A percentile compares a stretch with the other conserved stretches of the same genome.
Conservation (phyloP, 495 filamentous ascomycete species). For the Collariella sp. region DNA sequence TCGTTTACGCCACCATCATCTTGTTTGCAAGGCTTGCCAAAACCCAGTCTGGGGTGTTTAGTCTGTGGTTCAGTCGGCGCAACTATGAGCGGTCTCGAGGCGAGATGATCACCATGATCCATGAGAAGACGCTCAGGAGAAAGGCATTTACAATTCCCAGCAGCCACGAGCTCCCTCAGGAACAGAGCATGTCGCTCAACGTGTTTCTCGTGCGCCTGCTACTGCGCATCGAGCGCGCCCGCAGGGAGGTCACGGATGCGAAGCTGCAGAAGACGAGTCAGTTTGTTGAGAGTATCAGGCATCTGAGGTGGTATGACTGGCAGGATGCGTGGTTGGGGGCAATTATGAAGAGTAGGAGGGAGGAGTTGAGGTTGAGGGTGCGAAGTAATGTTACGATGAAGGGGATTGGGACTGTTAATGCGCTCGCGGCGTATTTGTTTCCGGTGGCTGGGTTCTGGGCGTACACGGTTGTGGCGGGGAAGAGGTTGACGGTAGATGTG, state of each 20-base stretch:
- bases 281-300: slow-evolving; percentile 76
- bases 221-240: slow-evolving; percentile 53
- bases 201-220: slow-evolving; percentile 51
- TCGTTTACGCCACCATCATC: slow-evolving; percentile 58
- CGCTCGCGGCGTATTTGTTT: slow-evolving; percentile 58
- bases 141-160: slow-evolving; percentile 55
- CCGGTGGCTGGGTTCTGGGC: slow-evolving; percentile 72
- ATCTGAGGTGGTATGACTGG: slow-evolving; percentile 83
- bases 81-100: slow-evolving; percentile 69
- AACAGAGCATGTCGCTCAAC: slow-evolving; percentile 50
- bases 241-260: slow-evolving; percentile 57
- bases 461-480: slow-evolving; percentile 59
- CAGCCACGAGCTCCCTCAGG: neutral
- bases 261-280: slow-evolving; percentile 69
- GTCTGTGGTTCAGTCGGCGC: slow-evolving; percentile 64
- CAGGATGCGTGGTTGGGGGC: slow-evolving; percentile 66
- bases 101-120: slow-evolving; percentile 81
- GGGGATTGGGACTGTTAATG: slow-evolving; percentile 52
- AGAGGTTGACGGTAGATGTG: slow-evolving; percentile 60
- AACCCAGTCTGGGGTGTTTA: slow-evolving; percentile 59
- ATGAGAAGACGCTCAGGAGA: slow-evolving; percentile 70
- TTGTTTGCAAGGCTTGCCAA: slow-evolving; percentile 51
- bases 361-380: slow-evolving; percentile 59
- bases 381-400: slow-evolving; percentile 53
- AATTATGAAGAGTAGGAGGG: slow-evolving; percentile 60